These are phyloP conservation scores for Starmera quercuum DNA, from an alignment of 805 yeast species.

Conservation along the genomic window DNA sequence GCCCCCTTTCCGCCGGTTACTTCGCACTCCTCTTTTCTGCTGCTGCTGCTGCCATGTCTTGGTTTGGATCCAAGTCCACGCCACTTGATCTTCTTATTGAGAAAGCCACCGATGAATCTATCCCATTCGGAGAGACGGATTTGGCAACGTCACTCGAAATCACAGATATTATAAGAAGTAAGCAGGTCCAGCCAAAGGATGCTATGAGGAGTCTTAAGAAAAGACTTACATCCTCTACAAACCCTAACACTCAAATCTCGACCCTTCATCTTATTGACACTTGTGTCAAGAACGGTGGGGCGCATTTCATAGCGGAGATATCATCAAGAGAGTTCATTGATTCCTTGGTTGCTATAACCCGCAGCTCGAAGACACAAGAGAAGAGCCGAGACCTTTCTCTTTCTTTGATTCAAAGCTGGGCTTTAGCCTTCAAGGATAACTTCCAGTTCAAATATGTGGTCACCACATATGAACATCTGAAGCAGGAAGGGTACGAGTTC, in stretches of 20 bases:
- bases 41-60: too few relatives aligned
- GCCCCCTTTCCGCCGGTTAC: too few relatives aligned
- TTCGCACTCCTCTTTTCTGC: too few relatives aligned
- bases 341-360: slow-evolving; percentile 45
- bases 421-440: slow-evolving; percentile 61
- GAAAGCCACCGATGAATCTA: slow-evolving; percentile 80
- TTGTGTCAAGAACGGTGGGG: slow-evolving; percentile 90
- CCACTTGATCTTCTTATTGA: slow-evolving; percentile 49
- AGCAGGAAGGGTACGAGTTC: slow-evolving; percentile 57
- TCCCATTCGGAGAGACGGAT: slow-evolving; percentile 88
- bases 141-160: slow-evolving; percentile 70
- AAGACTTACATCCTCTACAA: slow-evolving; percentile 52
- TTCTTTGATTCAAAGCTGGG: slow-evolving; percentile 70
- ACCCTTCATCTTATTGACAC: slow-evolving; percentile 74
- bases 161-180: slow-evolving; percentile 79
- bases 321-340: slow-evolving; percentile 84
- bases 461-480: slow-evolving; percentile 50
- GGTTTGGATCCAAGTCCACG: slow-evolving; percentile 14
- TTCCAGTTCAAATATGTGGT: slow-evolving; percentile 58
- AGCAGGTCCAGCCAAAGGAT: slow-evolving; percentile 68
- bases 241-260: slow-evolving; percentile 76
- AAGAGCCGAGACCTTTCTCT: slow-evolving; percentile 56
- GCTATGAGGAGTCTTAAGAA: slow-evolving; percentile 82
- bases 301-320: slow-evolving; percentile 71
- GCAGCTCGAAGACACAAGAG: slow-evolving; percentile 31